Base-by-base conservation (phyloP, 108 stramenopile species). In the Skeletonema grethae region DNA sequence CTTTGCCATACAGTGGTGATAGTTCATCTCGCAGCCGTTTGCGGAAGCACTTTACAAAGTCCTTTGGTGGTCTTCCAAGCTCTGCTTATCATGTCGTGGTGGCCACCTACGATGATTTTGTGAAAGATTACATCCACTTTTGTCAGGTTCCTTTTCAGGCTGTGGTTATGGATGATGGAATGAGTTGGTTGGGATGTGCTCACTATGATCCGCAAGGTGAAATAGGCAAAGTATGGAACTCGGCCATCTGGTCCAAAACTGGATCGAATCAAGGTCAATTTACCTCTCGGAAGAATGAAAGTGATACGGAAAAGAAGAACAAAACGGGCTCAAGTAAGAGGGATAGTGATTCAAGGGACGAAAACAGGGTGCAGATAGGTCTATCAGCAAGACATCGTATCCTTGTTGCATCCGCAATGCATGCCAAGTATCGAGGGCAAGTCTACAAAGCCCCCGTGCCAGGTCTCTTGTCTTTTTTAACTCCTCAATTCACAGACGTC, bases 301-400 rank as follows among this genome's bases (percentile, higher is more conserved):
- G 73, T 88, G 88, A 90, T 67, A 87, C 87, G 71, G 60, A 70
- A 34, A 70, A 72, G 39, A 75, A 81, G 25, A 32, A 36, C 56
- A 31, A 28, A 31, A 63, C 18, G 30, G 36, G 25, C 16, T 13
- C 24, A n/a, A 39, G 20, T 10, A 32, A 25, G 10, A 57, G 29
- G 20, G 80, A 76, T 32, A 60, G 57, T 8, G 22, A 75, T 15
- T 60, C 80, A 31, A 88, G 65, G 57, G 82, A 75, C 24, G 62
- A 65, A 24, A 43, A 65, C 18, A 83, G 81, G 64, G 81, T 87
- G 9, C 85, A 77, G 66, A 76, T 92, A 39, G 94, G 94, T 10
- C 77, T 95, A 32, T 92, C 94, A 15, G 87, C 90, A n/a, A 77
- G 94, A 43, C 88, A 93, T 86, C 87, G 91, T 38, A 75, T 95